Conservation (phyloP, 1,139 yeast species). For the Casaregolazyma lundiana region DNA sequence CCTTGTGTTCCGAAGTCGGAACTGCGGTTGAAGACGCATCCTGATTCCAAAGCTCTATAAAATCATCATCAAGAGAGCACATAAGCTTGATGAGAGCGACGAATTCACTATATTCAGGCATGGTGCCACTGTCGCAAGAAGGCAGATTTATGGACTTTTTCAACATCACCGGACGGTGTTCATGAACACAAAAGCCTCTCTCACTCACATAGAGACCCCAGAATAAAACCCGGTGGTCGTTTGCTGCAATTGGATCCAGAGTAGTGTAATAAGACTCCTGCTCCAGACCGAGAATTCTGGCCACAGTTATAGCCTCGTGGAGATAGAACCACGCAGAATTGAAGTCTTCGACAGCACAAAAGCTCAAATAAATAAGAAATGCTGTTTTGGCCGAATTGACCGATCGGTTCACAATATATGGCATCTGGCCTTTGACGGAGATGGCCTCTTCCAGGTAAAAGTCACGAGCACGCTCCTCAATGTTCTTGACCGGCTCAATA, state of each 20-base stretch:
- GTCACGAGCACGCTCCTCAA: slow-evolving; percentile 11
- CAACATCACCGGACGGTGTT: slow-evolving; percentile 15
- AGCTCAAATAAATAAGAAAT: slow-evolving; percentile 16
- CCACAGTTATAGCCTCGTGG: slow-evolving; percentile 16
- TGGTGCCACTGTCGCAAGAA: neutral
- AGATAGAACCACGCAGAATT: slow-evolving; percentile 16
- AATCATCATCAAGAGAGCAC: slow-evolving; percentile 17
- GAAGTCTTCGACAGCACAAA: slow-evolving; percentile 16
- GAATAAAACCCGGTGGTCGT: slow-evolving; percentile 14
- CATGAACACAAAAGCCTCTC: slow-evolving; percentile 18
- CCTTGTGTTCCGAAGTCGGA: neutral
- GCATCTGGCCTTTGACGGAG: slow-evolving; percentile 13
- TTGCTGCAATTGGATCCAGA: slow-evolving; percentile 11
- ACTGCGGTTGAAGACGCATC: slow-evolving; percentile 1
- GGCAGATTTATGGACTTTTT: slow-evolving; percentile 14
- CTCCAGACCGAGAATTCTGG: slow-evolving; percentile 15
- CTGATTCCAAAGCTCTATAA: slow-evolving; percentile 13
- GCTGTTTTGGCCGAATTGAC: slow-evolving; percentile 10
- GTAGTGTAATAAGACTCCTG: slow-evolving; percentile 11
- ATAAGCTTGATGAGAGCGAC: slow-evolving; percentile 15
- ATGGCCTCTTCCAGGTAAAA: slow-evolving; percentile 13
- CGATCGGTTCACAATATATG: slow-evolving; percentile 11
- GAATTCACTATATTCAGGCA: slow-evolving; percentile 12
- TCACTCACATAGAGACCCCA: slow-evolving; percentile 19
- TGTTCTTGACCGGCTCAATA: neutral